Evolutionary conservation across 2,329 filamentous ascomycete genomes (phyloP).

Genomic region (Exophiala sideris): DNA sequence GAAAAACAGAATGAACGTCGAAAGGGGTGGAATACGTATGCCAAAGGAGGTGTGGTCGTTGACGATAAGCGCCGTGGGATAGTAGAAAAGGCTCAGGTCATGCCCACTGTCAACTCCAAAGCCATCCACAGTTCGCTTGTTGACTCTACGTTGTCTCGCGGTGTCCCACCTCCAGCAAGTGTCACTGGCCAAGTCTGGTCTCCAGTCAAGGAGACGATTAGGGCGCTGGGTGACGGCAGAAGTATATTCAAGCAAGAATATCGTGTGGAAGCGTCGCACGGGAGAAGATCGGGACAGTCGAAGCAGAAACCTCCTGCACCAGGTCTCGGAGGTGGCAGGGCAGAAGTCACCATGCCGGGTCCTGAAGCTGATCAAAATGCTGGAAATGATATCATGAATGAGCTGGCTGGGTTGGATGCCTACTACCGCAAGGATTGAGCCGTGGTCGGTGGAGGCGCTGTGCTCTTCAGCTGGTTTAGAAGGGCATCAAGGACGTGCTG

Average conservation of each 20-base stretch:
- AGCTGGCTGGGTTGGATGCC: conserved; percentile 6
- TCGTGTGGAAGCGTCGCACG: neutral
- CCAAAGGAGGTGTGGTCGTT: conserved; percentile 11
- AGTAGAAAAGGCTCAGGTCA: neutral
- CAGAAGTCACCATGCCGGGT: neutral
- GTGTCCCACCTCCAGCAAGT: no score
- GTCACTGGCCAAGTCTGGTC: no score
- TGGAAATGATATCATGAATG: conserved; percentile 1
- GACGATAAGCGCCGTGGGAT: conserved; percentile 7
- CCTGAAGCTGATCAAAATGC: neutral
- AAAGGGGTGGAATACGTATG: conserved; percentile 16
- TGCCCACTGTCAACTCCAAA: neutral
- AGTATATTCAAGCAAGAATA: no score
- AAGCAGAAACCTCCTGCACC: no score
- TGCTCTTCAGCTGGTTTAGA: no score
- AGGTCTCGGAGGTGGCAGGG: no score
- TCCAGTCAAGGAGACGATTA: no score
- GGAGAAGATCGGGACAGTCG: neutral
- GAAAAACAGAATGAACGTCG: conserved; percentile 8
- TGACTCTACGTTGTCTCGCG: no score
- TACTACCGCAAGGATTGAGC: neutral
- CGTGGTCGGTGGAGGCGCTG: neutral
- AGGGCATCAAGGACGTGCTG: no score
- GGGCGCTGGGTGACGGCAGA: no score
- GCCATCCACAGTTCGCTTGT: no score